Conservation (phyloP, 768 basidiomycete genomes). For the Panaeolus cyanescens region DNA sequence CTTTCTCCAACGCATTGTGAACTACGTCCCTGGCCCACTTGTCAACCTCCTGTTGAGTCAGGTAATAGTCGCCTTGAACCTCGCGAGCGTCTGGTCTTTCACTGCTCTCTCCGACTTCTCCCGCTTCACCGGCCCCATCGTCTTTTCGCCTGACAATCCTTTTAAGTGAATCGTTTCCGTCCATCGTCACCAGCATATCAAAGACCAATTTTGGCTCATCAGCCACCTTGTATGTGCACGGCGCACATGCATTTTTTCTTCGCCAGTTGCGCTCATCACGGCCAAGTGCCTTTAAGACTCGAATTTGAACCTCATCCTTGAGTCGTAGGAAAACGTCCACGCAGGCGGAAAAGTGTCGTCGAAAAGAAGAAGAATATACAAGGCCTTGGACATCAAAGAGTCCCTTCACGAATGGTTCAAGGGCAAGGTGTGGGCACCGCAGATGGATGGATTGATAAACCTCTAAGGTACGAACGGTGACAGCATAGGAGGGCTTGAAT, state of each 20-base stretch:
- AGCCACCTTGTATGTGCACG: conserved; percentile 4
- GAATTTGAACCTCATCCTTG: no score
- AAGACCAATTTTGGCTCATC: background rate
- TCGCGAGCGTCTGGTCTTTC: conserved; percentile 13
- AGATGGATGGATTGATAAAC: no score
- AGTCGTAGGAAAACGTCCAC: no score
- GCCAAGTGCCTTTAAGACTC: no score
- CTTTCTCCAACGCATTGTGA: conserved; percentile 9
- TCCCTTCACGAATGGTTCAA: no score
- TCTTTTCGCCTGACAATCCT: conserved; percentile 11
- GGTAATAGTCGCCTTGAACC: conserved; percentile 18
- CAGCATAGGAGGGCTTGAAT: no score
- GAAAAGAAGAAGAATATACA: no score
- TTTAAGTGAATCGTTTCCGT: conserved; percentile 32
- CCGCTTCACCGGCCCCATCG: background rate
- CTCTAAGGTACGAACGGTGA: background rate
- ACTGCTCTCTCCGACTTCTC: background rate
- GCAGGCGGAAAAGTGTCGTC: no score
- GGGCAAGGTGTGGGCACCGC: no score
- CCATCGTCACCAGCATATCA: conserved; percentile 14
- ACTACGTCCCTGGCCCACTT: conserved; percentile 13
- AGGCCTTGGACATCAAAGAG: no score
- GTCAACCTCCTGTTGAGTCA: conserved; percentile 22
- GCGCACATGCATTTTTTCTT: background rate
- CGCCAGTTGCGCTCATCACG: conserved; percentile 24